phyloP scores from a whole-genome alignment of 78 protist genomes.

The Emiliania huxleyi region DNA sequence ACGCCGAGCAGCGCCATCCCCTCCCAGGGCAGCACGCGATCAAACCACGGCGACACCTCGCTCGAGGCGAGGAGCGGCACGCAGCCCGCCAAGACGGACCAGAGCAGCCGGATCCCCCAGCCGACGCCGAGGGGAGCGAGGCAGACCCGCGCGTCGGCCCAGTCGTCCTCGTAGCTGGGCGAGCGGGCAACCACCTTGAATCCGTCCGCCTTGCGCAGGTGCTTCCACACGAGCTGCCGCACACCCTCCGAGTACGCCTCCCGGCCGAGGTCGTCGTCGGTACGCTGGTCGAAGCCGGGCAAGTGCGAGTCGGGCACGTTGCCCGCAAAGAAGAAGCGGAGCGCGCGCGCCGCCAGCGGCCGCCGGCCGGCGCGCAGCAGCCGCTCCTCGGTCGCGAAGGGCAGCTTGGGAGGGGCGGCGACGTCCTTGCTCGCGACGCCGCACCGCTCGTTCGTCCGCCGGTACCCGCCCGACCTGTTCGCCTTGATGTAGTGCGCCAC shows the following conservation, averaged over 20 bases:
- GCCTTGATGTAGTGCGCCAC: background rate
- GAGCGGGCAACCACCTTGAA: background rate
- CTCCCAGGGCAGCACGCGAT: background rate
- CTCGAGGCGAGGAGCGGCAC: background rate
- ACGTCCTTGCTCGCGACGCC: background rate
- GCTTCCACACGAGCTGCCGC: constrained; percentile 4
- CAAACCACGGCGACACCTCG: background rate
- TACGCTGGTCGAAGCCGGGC: background rate
- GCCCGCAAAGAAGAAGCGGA: constrained; percentile 9
- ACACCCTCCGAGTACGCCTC: constrained; percentile 7
- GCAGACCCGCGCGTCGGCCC: background rate
- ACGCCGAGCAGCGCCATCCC: background rate
- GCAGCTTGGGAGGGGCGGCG: background rate
- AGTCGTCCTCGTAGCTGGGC: background rate
- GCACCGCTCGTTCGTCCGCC: background rate
- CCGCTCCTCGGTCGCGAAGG: background rate
- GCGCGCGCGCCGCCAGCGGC: background rate
- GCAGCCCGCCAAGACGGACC: background rate
- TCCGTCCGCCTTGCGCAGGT: background rate
- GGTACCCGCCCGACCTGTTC: background rate
- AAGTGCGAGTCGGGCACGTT: background rate
- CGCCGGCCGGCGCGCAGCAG: background rate
- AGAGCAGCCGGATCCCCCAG: constrained; percentile 1
- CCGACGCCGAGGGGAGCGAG: constrained; percentile 3
- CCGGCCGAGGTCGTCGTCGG: background rate